These are phyloP conservation scores for Dittrichia graveolens DNA, from an alignment of 129 eudicot genomes.

Conservation along the genomic window DNA sequence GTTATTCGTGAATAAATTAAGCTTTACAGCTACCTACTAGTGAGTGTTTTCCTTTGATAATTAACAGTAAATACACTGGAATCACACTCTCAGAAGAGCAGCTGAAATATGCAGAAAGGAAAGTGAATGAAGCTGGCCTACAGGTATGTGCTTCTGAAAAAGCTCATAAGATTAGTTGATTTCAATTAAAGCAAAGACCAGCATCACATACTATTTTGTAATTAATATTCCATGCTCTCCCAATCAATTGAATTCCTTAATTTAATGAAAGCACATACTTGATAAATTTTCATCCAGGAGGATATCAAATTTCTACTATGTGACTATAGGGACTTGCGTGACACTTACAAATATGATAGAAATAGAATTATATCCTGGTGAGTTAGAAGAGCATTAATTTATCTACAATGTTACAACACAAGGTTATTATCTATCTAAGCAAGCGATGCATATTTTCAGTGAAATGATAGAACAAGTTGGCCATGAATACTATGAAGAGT, in stretches of 20 bases:
- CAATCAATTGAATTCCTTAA: neutral
- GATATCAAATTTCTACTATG: conserved; percentile 65
- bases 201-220: too few relatives aligned
- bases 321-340: conserved; percentile 71
- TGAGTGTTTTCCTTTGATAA: too few relatives aligned
- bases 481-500: conserved; percentile 72
- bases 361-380: conserved; percentile 82
- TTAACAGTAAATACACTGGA: conserved; percentile 85
- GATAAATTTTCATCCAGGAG: conserved; percentile 35
- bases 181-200: neutral
- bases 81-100: conserved; percentile 77
- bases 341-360: conserved; percentile 57
- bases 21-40: too few relatives aligned
- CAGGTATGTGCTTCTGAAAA: conserved; percentile 42
- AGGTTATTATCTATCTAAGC: neutral
- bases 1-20: too few relatives aligned
- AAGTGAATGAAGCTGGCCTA: conserved; percentile 73
- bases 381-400: conserved; percentile 6
- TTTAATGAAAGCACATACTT: neutral
- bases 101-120: conserved; percentile 61
- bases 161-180: neutral
- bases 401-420: neutral
- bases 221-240: neutral
- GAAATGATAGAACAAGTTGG: conserved; percentile 89
- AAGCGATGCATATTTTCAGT: conserved; percentile 32